Base-by-base conservation (phyloP, 2,329 filamentous ascomycete genomes). In the Fusarium lateritium region DNA sequence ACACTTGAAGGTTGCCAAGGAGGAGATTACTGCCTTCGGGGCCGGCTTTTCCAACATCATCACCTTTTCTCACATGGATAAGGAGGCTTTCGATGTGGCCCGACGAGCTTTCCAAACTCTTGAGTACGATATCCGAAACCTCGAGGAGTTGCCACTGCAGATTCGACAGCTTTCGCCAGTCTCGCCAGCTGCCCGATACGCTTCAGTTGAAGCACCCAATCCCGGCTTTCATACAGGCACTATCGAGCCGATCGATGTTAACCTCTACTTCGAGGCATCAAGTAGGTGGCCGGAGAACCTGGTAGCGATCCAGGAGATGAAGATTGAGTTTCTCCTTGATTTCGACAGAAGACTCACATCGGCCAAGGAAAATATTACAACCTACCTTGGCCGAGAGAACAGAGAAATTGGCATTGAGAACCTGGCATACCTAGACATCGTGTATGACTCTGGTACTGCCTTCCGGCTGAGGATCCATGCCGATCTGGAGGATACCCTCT, bases 241-340 rank as follows among this genome's bases (percentile, higher is more conserved):
- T 19, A 73, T 83, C 55, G 76, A 79, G 26, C 91, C 93, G 1
- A 91, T 94, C 70, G 91, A 97, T 70, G 87, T 97, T 33, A 87
- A 94, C 42, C 85, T 99, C 47, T 94, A 95, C 76, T 98, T 99
- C 73, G 96, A 99, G 81, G 93, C 92, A 6, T 98, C 96, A 8
- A 91, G 90, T 45, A 91, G 93, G 71, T 99, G 96, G 96, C 96
- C 96, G 0, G 94, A 98, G 76, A 94, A 97, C 75, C 81, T 98
- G 10, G 88, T 88, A 5, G 94, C 95, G 7, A 97, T 98, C 57
- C 96, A 99, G 78, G 89, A 94, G 75, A 94, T 94, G 14, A 99
- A 99, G 79, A 88, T 97, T 39, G 96, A 97, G 5, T 97, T 99
- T 76, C 84, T 96, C 6, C 81, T 98, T 5, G 88, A 90, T 72